Percentiles rank a stretch among this genome's conserved stretches.
Conservation (phyloP, 345 rosid species). For the Cardamine resedifolia region DNA sequence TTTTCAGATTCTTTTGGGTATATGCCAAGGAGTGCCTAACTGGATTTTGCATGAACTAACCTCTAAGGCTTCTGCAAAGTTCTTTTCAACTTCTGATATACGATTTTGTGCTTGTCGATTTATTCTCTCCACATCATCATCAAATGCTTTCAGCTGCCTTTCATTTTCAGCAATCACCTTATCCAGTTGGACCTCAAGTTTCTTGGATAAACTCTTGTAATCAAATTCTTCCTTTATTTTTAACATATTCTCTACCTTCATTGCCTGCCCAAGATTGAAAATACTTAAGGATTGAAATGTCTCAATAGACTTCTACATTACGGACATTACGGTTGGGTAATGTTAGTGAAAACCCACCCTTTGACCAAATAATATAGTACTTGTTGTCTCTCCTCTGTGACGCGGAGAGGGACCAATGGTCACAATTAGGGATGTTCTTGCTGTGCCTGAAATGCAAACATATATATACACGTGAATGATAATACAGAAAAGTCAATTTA, state of each 20-base stretch:
- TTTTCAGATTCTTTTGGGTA: background rate
- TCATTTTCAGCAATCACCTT: conserved; percentile 93
- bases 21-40: background rate
- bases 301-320: background rate
- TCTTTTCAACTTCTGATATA: conserved; percentile 79
- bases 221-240: conserved; percentile 98
- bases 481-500: background rate
- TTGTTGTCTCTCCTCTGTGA: conserved; percentile 87
- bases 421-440: conserved; percentile 79
- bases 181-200: conserved; percentile 85
- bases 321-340: conserved; percentile 6
- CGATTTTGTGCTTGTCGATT: conserved; percentile 71
- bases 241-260: conserved; percentile 99
- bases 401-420: conserved; percentile 90
- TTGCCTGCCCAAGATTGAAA: conserved; percentile 55
- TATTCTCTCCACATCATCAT: conserved; percentile 82
- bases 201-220: conserved; percentile 93
- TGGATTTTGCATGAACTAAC: conserved; percentile 44
- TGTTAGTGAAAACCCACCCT: conserved; percentile 51
- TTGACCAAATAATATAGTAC: conserved; percentile 89
- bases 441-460: conserved; percentile 57
- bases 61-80: conserved; percentile 80
- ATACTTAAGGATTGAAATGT: background rate
- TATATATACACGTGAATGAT: background rate
- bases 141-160: conserved; percentile 87